Conservation (phyloP, 2,329 filamentous ascomycete species). For the Aspergillus sp. region DNA sequence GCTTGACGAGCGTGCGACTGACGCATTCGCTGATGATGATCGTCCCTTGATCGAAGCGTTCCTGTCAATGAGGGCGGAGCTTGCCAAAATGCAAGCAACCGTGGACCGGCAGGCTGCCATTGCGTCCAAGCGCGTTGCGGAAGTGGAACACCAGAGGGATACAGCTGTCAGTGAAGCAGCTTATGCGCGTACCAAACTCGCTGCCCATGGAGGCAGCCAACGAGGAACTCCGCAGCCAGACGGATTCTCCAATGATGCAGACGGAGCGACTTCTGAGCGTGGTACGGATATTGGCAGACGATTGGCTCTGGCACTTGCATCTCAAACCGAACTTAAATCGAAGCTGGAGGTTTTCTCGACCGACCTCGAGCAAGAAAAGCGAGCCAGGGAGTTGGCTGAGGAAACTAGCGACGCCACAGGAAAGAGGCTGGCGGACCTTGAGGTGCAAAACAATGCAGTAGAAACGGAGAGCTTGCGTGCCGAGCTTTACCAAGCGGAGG, state of each 20-base stretch:
- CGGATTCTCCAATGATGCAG: slow-evolving; percentile 45
- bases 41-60: slow-evolving; percentile 86
- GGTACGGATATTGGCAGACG: slow-evolving; percentile 69
- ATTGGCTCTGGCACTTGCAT: slow-evolving; percentile 68
- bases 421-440: slow-evolving; percentile 72
- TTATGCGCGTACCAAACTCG: slow-evolving; percentile 87
- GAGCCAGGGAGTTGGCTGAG: slow-evolving; percentile 73
- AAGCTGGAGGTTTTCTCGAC: slow-evolving; percentile 58
- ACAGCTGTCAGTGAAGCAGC: slow-evolving; percentile 89
- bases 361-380: slow-evolving; percentile 73
- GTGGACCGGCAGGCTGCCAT: slow-evolving; percentile 80
- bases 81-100: slow-evolving; percentile 79
- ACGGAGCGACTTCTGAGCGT: slow-evolving; percentile 51
- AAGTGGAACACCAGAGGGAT: slow-evolving; percentile 90
- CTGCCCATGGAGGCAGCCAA: slow-evolving; percentile 65
- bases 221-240: slow-evolving; percentile 47
- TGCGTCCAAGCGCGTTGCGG: slow-evolving; percentile 81
- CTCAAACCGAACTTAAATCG: slow-evolving; percentile 72
- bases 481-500: slow-evolving; percentile 72
- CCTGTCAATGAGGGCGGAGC: slow-evolving; percentile 78
- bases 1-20: slow-evolving; percentile 65
- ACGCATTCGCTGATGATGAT: slow-evolving; percentile 84
- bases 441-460: slow-evolving; percentile 70
- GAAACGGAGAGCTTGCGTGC: slow-evolving; percentile 79
- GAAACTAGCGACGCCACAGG: slow-evolving; percentile 77